phyloP scores from a whole-genome alignment of 2,329 filamentous ascomycete genomes.

The Fusarium sp. region DNA sequence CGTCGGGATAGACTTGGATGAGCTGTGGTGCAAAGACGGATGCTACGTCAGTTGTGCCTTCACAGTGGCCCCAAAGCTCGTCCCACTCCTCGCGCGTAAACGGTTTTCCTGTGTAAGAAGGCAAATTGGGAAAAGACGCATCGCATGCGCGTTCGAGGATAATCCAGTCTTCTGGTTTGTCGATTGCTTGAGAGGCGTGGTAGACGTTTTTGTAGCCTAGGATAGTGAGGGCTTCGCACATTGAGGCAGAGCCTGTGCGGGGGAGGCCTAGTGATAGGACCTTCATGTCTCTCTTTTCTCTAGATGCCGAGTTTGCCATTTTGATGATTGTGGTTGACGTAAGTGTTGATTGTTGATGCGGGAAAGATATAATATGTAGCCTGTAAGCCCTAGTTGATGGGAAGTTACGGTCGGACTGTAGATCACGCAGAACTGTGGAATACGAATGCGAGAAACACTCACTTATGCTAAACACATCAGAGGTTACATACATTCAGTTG shows the following conservation, averaged over 20 bases:
- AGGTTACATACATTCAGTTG: neutral
- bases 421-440: neutral
- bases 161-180: conserved; percentile 40
- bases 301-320: neutral
- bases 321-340: neutral
- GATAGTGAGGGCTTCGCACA: conserved; percentile 47
- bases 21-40: conserved; percentile 41
- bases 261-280: conserved; percentile 48
- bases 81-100: conserved; percentile 50
- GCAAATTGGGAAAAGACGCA: conserved; percentile 44
- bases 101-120: conserved; percentile 42
- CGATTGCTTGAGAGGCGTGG: conserved; percentile 45
- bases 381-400: neutral
- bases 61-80: conserved; percentile 46
- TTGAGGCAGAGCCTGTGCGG: conserved; percentile 51
- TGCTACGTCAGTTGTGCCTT: conserved; percentile 48
- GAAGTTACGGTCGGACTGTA: neutral
- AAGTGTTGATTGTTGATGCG: no score
- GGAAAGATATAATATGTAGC: no score
- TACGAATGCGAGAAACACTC: neutral
- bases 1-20: conserved; percentile 41
- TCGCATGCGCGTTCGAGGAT: conserved; percentile 47
- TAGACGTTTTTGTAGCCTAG: conserved; percentile 51
- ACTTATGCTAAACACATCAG: neutral
- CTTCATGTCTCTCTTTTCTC: conserved; percentile 42